phyloP scores from a whole-genome alignment of 2,329 filamentous ascomycete genomes.

The Phoma sp. region DNA sequence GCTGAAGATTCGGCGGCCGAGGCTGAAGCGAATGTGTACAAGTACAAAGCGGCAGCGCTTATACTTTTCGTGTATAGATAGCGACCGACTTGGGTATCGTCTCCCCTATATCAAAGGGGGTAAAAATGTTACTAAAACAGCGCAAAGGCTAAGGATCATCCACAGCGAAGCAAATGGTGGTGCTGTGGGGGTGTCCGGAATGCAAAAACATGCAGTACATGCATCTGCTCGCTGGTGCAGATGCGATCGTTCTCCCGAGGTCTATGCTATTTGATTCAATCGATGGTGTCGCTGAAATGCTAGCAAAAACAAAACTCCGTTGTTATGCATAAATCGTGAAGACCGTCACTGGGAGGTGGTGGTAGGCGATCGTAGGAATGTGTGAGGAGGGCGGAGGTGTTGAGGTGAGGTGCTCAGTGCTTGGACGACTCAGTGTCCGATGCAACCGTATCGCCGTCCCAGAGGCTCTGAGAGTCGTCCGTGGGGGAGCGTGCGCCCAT shows the following conservation, averaged over 20 bases:
- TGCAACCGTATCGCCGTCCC: conserved; percentile 65
- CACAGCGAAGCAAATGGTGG: conserved; percentile 15
- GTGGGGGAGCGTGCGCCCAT: conserved; percentile 56
- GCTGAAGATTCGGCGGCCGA: conserved; percentile 28
- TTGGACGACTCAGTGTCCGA: conserved; percentile 52
- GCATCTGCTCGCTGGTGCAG: conserved; percentile 12
- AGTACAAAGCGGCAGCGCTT: conserved; percentile 28
- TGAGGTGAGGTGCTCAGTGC: conserved; percentile 22
- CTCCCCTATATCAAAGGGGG: conserved; percentile 5
- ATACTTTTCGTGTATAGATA: conserved; percentile 18
- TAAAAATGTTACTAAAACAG: conserved; percentile 20
- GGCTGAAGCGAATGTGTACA: conserved; percentile 42
- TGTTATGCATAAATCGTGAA: conserved; percentile 49
- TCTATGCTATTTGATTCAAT: conserved; percentile 24
- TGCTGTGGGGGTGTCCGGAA: conserved; percentile 21
- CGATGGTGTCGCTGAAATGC: conserved; percentile 46
- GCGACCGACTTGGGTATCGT: conserved; percentile 24
- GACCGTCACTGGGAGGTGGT: conserved; percentile 36
- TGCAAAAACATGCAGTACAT: conserved; percentile 20
- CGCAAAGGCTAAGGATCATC: conserved; percentile 16
- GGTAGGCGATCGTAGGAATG: conserved; percentile 36
- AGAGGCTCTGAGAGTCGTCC: conserved; percentile 64
- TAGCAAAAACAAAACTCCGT: conserved; percentile 46
- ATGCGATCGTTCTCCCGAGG: conserved; percentile 11
- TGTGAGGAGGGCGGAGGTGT: conserved; percentile 21